phyloP scores from a whole-genome alignment of 257 asterid species.

The Nyctanthes arbortristis region DNA sequence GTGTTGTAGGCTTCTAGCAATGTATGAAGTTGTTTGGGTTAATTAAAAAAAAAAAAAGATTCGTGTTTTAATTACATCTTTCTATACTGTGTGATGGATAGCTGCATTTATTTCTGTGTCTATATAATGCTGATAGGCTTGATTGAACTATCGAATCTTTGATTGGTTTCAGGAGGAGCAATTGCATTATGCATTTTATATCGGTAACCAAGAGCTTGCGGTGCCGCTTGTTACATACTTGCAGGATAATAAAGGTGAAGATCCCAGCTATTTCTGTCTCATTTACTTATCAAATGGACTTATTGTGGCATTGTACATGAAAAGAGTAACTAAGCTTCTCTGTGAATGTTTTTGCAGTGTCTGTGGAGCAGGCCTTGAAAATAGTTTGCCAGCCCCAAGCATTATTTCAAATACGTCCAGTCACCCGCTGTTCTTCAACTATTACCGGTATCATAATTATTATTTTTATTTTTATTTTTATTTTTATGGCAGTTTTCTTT shows the following conservation, averaged over 20 bases:
- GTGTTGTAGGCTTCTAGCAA: no score
- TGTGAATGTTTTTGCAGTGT: conserved; percentile 56
- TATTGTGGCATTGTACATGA: neutral
- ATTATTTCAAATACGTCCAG: conserved; percentile 91
- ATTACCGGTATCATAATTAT: conserved; percentile 61
- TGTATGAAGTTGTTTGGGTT: no score
- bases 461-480: neutral
- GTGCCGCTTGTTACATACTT: conserved; percentile 77
- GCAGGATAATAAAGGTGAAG: conserved; percentile 70
- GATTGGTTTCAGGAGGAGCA: conserved; percentile 69
- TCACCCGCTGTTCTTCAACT: conserved; percentile 93
- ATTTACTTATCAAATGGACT: neutral
- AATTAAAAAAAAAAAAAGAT: no score
- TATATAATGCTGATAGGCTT: neutral
- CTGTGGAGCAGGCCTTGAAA: conserved; percentile 86
- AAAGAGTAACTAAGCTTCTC: conserved; percentile 22
- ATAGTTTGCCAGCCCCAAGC: conserved; percentile 97
- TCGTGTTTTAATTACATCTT: no score
- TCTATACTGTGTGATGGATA: neutral
- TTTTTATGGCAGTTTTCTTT: neutral
- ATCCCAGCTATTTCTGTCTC: conserved; percentile 8
- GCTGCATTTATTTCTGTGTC: neutral
- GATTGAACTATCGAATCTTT: conserved; percentile 16
- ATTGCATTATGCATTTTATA: conserved; percentile 84
- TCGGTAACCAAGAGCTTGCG: conserved; percentile 79